These are phyloP conservation scores for Epicoccum sorghinum DNA, from an alignment of 2,329 filamentous ascomycete genomes.

Conservation along the genomic window DNA sequence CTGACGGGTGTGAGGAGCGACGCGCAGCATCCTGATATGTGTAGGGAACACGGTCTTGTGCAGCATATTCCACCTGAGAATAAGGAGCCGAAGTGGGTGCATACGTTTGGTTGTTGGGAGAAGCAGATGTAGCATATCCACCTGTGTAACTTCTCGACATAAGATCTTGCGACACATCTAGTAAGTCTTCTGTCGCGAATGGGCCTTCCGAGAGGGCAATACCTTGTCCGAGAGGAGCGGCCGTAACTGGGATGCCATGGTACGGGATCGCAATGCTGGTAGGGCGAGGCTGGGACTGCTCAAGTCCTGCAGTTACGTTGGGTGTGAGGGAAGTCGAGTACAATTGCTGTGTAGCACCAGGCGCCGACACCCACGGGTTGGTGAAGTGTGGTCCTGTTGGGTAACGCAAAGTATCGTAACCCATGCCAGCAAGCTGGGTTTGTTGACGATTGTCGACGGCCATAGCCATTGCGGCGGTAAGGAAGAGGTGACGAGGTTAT, in stretches of 20 bases:
- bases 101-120: constrained; percentile 70
- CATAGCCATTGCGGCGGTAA: constrained; percentile 76
- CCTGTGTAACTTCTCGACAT: constrained; percentile 73
- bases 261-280: constrained; percentile 72
- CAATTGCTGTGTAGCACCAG: constrained; percentile 63
- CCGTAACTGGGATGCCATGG: constrained; percentile 74
- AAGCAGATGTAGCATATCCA: constrained; percentile 72
- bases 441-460: constrained; percentile 88
- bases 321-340: constrained; percentile 70
- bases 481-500: constrained; percentile 14
- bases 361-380: constrained; percentile 80
- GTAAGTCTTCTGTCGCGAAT: constrained; percentile 70
- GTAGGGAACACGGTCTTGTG: constrained; percentile 58
- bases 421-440: constrained; percentile 68
- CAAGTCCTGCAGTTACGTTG: constrained; percentile 44
- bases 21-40: constrained; percentile 64
- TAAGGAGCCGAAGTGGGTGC: constrained; percentile 73
- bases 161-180: constrained; percentile 76
- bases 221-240: constrained; percentile 72
- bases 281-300: constrained; percentile 62
- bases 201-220: constrained; percentile 69
- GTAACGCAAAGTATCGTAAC: constrained; percentile 82
- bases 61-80: constrained; percentile 76
- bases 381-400: constrained; percentile 74
- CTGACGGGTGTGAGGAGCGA: constrained; percentile 86